Percentiles rank a stretch among this genome's conserved stretches.
Conservation (phyloP, 257 asterid species). For the Striga asiatica region DNA sequence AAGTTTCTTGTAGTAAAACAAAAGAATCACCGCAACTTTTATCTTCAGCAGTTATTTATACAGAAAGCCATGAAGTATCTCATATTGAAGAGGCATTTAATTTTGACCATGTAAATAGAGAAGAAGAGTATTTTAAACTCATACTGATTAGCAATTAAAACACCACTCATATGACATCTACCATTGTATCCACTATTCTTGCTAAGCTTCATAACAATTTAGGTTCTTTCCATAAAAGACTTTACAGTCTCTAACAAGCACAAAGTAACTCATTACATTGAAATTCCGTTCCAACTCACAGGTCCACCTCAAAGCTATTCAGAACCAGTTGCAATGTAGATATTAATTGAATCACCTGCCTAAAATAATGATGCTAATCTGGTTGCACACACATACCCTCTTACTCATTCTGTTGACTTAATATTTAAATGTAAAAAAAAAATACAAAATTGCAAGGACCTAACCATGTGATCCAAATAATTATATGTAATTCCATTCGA, state of each 20-base stretch:
- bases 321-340: neutral
- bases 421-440: neutral
- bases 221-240: neutral
- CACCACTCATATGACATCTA: too few species aligned
- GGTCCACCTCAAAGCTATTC: neutral
- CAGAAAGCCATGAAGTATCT: neutral
- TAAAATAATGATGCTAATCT: neutral
- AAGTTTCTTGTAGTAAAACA: too few species aligned
- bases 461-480: neutral
- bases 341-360: neutral
- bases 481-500: neutral
- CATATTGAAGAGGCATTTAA: neutral
- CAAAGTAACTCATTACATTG: neutral
- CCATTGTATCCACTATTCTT: neutral
- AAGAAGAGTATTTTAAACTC: neutral
- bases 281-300: neutral
- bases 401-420: neutral
- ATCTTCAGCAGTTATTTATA: neutral
- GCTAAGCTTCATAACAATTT: neutral
- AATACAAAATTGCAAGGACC: neutral
- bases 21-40: neutral
- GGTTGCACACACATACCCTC: neutral
- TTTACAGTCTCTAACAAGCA: slow-evolving; percentile 8
- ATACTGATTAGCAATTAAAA: too few species aligned
- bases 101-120: neutral